A percentile compares a stretch with the other conserved stretches of the same genome.
These are phyloP conservation scores for Lyophyllum atratum DNA, from an alignment of 768 basidiomycete genomes.

Conservation along the genomic window DNA sequence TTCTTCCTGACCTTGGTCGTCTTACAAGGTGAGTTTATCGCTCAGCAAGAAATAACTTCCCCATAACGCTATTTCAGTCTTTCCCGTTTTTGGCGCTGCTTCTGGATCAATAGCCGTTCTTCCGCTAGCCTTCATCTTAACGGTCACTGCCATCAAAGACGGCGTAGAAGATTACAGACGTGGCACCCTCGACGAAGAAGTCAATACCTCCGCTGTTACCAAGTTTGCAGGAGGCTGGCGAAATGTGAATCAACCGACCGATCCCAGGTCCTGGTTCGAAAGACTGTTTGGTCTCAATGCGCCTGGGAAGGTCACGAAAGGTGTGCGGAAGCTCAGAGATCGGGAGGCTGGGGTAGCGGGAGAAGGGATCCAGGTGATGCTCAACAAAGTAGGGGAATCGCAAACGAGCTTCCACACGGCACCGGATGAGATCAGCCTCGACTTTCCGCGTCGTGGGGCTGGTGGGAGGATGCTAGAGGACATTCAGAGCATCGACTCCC, in stretches of 20 bases:
- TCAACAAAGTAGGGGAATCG: slow-evolving; percentile 54
- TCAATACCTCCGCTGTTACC: slow-evolving; percentile 93
- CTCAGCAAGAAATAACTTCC: no score
- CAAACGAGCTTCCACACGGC: slow-evolving; percentile 34
- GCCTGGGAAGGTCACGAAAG: slow-evolving; percentile 79
- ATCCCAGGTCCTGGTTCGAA: slow-evolving; percentile 77
- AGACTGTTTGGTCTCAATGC: slow-evolving; percentile 67
- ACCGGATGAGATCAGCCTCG: slow-evolving; percentile 43
- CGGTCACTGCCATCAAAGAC: slow-evolving; percentile 93
- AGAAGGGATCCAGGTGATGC: slow-evolving; percentile 63
- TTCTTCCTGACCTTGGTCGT: slow-evolving; percentile 88
- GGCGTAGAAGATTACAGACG: slow-evolving; percentile 96
- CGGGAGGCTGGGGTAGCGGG: slow-evolving; percentile 65
- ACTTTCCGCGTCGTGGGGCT: slow-evolving; percentile 40
- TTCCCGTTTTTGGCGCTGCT: slow-evolving; percentile 89
- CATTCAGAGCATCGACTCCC: slow-evolving; percentile 66
- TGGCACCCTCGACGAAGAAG: slow-evolving; percentile 83
- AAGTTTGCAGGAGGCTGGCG: slow-evolving; percentile 82
- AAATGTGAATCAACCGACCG: slow-evolving; percentile 85
- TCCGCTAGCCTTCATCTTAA: slow-evolving; percentile 84
- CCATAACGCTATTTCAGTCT: slow-evolving; percentile 49
- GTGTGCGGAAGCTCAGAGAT: slow-evolving; percentile 83
- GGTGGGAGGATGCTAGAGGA: slow-evolving; percentile 62
- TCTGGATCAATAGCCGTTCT: slow-evolving; percentile 80
- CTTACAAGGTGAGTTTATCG: slow-evolving; percentile 61